Percentiles rank a stretch among this genome's conserved stretches.
Conservation (phyloP, 306 rosid genomes). For the Citrullus colocynthis region DNA sequence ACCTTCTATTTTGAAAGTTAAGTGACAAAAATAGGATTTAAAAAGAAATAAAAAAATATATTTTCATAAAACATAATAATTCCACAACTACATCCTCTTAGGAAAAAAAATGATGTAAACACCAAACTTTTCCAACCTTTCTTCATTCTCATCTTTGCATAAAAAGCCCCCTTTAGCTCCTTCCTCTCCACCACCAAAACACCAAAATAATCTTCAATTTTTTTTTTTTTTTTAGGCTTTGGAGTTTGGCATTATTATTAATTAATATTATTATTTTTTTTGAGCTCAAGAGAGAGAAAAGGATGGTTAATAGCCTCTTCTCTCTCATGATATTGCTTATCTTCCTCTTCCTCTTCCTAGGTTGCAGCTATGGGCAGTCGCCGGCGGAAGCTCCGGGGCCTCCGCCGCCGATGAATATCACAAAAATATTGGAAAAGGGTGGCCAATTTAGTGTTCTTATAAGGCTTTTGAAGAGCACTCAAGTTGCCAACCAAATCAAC, state of each 20-base stretch:
- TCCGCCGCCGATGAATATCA: constrained; percentile 37
- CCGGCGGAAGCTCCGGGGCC: constrained; percentile 37
- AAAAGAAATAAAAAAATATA: no score
- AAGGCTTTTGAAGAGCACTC: constrained; percentile 47
- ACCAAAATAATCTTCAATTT: not conserved
- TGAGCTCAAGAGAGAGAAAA: not conserved
- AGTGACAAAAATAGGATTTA: no score
- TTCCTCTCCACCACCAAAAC: not conserved
- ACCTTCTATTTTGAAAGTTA: no score
- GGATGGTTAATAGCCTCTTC: constrained; percentile 16
- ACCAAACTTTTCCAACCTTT: not conserved
- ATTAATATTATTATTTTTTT: no score
- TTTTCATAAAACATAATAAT: not conserved
- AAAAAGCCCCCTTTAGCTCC: not conserved
- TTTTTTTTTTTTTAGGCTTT: not conserved
- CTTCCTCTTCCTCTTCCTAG: not conserved
- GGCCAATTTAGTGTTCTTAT: constrained; percentile 45
- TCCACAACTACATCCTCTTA: not conserved
- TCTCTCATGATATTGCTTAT: constrained; percentile 16
- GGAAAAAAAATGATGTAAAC: not conserved
- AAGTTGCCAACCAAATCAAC: constrained; percentile 47
- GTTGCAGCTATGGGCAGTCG: constrained; percentile 17
- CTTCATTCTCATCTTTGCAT: not conserved
- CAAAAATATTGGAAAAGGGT: constrained; percentile 47
- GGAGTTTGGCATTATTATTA: not conserved